Base-by-base conservation (phyloP, 2,329 filamentous ascomycete species). In the Periconia digitata region DNA sequence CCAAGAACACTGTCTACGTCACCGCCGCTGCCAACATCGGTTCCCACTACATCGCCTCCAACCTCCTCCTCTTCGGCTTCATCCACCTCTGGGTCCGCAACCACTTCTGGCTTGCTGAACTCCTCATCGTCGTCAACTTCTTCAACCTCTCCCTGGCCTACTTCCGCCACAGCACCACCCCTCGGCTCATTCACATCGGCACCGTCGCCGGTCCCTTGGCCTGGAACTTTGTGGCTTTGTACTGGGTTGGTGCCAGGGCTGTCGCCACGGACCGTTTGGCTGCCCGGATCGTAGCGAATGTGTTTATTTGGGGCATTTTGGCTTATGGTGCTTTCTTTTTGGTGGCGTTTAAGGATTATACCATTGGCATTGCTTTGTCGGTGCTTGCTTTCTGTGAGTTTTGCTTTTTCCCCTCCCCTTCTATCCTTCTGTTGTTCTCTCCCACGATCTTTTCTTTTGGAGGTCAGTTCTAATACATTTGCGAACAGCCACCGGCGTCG, bases 191-290 rank as follows among this genome's bases (percentile, higher is more conserved):
- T 59, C 90, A 95, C 72, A 75, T 85, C 10, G 84, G 89, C 6
- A 85, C 85, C 38, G 84, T 91, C 18, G 86, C 87, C 15, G 89
- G 85, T 0, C 91, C 91, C 6, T 77, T 95, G 58, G 89, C 87
- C 1, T 96, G 90, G 89, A 91, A 87, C 13, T 89, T 94, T 64
- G 85, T 92, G 13, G 87, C 89, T 23, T 79, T 96, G 44, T 92
- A 92, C 77, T 95, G 90, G 89, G 89, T 90, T 60, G 91, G 91
- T 8, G 90, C 91, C 17, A 85, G 92, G 40, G 88, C 89, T 67
- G 82, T 92, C 20, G 16, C 20, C 78, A 89, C 64, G 80, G 75
- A 85, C 48, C 81, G 76, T 49, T 71, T 90, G 4, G 78, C 86
- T 2, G 86, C 88, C n/a, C 79, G 89, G 40, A 85, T 95, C 57